Conservation (phyloP, 805 yeast species). For the Metschnikowia lachancei region DNA sequence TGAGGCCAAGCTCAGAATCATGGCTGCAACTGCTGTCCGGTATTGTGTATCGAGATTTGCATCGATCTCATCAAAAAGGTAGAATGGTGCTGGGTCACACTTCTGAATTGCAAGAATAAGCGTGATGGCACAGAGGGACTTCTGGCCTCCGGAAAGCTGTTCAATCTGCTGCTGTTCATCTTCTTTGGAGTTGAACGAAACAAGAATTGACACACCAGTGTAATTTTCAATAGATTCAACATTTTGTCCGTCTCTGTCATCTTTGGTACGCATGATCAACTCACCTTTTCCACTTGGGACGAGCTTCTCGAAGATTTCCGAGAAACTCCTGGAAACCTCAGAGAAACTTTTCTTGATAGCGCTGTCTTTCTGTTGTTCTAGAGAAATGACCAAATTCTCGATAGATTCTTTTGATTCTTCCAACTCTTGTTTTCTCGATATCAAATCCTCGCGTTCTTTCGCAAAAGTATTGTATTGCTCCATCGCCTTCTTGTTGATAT, state of each 20-base stretch:
- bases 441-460: conserved; percentile 66
- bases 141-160: conserved; percentile 95
- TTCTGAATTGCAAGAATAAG: conserved; percentile 89
- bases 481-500: conserved; percentile 84
- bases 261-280: conserved; percentile 57
- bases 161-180: conserved; percentile 87
- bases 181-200: conserved; percentile 80
- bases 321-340: conserved; percentile 70
- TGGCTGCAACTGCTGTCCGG: conserved; percentile 77
- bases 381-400: conserved; percentile 61
- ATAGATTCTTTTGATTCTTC: conserved; percentile 70
- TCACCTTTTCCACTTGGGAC: conserved; percentile 83
- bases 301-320: conserved; percentile 69
- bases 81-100: conserved; percentile 97
- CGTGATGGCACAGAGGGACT: conserved; percentile 93
- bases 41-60: conserved; percentile 93
- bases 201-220: conserved; percentile 80
- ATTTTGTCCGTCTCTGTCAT: conserved; percentile 17
- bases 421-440: conserved; percentile 63
- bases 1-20: conserved; percentile 62
- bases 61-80: conserved; percentile 93
- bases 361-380: conserved; percentile 75
- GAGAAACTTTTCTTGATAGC: conserved; percentile 79
- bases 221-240: conserved; percentile 50
- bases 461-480: conserved; percentile 78